Evolutionary conservation across 2,329 filamentous ascomycete species (phyloP), one percentile per base, ranked within the genome.

Genomic region (Parasarocladium wereldwijsianum): DNA sequence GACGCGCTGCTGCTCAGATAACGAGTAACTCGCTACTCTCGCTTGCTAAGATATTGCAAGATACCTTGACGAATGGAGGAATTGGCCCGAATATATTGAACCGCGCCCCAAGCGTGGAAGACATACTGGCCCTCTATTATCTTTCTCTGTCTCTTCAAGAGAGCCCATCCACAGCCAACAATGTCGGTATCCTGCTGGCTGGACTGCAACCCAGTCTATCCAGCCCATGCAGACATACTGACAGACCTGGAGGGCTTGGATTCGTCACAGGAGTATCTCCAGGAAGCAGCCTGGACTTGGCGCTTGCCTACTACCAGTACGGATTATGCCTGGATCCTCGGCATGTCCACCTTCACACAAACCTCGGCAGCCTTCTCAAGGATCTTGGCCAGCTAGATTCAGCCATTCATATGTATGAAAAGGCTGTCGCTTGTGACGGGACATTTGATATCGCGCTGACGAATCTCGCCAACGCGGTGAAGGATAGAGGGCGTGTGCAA

Each of bases 131-230:
- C 2, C 66, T 98, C 9, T 98, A 98, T 51, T 98, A 98, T 46
- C 64, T 98, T 3, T 98, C 90, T 0, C 60, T 98, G 3, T 93
- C 90, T 0, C 64, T 98, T 3, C 90, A 94, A 39, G 86, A 90
- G 27, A 96, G 90, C 43, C 90, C 90, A 3, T 98, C 90, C 0
- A 98, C 90, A 0, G 90, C 90, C 1, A 98, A 98, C 49, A 98
- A 98, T 49, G 86, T 98, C 9, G 90, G 90, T 3, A 98, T 98
- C 32, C 64, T 98, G 17, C 70, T 98, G n/a, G 90, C 90, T 5
- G 83, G 90, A 33, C 81, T 96, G 13, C 90, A 93, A 46, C 85
- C 93, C 34, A 34, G 48, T 7, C 39, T 42, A 16, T 47, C 61
- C 13, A 59, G 57, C 9, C 18, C 36, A 25, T 17, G 20, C 34